Base-by-base conservation (phyloP, 1,284 basidiomycete genomes). In the Marasmius sp. region DNA sequence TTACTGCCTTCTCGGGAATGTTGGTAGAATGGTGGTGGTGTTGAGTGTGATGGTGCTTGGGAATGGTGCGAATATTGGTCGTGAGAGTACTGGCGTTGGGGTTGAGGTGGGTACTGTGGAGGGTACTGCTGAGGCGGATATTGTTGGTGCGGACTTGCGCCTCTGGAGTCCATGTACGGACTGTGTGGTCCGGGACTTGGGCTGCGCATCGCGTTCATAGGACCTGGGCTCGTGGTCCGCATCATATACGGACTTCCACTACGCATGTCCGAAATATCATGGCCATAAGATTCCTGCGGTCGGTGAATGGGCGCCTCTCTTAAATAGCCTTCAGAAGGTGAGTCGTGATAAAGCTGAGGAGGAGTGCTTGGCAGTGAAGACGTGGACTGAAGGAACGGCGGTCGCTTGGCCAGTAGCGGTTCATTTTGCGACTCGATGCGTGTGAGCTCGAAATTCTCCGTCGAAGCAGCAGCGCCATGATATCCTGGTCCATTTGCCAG, bases 361-460 rank as follows among this genome's bases (percentile, higher is more conserved):
- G 79, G 75, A 34, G 57, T 18, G 38, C 6, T 14, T 1, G 70
- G 66, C 11, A 76, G 65, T 7, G 73, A 77, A 38, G 75, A 72
- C 43, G 75, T 74, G 6, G 77, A 79, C 54, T 68, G 71, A 55
- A 67, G 68, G 38, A 68, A 58, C 20, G 62, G 27, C 27, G 27
- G 62, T 45, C 67, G 69, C 39, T 68, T 68, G 63, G 64, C 73
- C 48, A 91, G 77, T 14, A 91, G 70, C 2, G 88, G 88, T 60
- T 89, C 86, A 52, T 79, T 76, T 65, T 82, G 82, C 6, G 75
- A 72, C 60, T 84, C 82, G 48, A 89, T 71, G 22, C 80, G 78
- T 5, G 79, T 71, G 64, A 91, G 77, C 70, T 90, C 88, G 54
- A 88, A 85, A 38, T 86, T 78, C 34, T 74, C 71, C 57, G 66